phyloP scores from a whole-genome alignment of 495 filamentous ascomycete species.

The Daldinia decipiens region DNA sequence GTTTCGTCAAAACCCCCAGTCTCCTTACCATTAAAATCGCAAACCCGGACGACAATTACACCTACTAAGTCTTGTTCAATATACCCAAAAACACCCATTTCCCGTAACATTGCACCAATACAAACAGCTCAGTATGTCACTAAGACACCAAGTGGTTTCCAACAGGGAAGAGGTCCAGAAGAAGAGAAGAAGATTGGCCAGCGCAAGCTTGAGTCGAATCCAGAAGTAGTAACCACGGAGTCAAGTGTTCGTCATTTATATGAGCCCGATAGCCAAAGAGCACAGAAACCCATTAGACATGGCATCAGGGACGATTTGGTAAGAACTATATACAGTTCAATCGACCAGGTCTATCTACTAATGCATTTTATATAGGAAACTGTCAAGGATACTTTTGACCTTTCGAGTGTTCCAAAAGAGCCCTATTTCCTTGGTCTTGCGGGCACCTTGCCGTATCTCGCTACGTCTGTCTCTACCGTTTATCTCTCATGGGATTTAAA shows the following conservation, averaged over 20 bases:
- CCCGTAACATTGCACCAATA: slow-evolving; percentile 36
- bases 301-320: slow-evolving; percentile 80
- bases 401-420: slow-evolving; percentile 80
- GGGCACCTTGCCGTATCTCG: slow-evolving; percentile 89
- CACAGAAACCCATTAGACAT: slow-evolving; percentile 67
- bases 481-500: slow-evolving; percentile 85
- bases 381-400: slow-evolving; percentile 87
- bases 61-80: not conserved
- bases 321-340: slow-evolving; percentile 46
- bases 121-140: slow-evolving; percentile 45
- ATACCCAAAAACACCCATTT: not conserved
- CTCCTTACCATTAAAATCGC: slow-evolving; percentile 24
- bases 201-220: slow-evolving; percentile 63
- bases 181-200: slow-evolving; percentile 61
- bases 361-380: slow-evolving; percentile 66
- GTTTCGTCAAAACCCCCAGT: slow-evolving; percentile 14
- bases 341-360: not conserved
- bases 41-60: slow-evolving; percentile 1
- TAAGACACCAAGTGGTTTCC: slow-evolving; percentile 40
- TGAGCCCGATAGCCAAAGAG: slow-evolving; percentile 49
- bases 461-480: slow-evolving; percentile 87
- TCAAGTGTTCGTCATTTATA: slow-evolving; percentile 68
- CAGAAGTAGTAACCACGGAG: slow-evolving; percentile 65
- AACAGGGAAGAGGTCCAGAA: slow-evolving; percentile 61
- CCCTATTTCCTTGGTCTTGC: slow-evolving; percentile 84